These are phyloP conservation scores for Heliophila coronopifolia DNA, from an alignment of 441 rosid genomes.

Conservation along the genomic window DNA sequence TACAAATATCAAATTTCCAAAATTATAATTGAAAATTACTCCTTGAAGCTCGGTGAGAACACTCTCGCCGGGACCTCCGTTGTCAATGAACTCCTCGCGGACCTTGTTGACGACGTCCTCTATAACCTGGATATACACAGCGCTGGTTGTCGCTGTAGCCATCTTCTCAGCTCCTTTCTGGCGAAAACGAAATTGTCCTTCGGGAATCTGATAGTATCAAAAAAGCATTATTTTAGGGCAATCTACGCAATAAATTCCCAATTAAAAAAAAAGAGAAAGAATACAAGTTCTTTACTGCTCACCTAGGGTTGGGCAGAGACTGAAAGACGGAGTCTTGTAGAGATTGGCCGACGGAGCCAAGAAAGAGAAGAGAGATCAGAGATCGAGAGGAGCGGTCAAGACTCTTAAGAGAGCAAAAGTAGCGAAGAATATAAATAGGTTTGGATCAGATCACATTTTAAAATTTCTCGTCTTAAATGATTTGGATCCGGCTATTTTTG, in stretches of 20 bases:
- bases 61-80: slow-evolving; percentile 80
- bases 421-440: slow-evolving; percentile 97
- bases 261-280: neutral
- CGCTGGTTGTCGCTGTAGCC: slow-evolving; percentile 59
- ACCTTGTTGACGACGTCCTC: slow-evolving; percentile 87
- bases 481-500: no score
- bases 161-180: slow-evolving; percentile 31
- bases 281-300: neutral
- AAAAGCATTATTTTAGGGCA: slow-evolving; percentile 3
- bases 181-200: neutral
- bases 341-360: slow-evolving; percentile 17
- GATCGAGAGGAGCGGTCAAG: slow-evolving; percentile 25
- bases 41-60: slow-evolving; percentile 90
- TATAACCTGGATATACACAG: slow-evolving; percentile 78
- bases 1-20: neutral
- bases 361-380: slow-evolving; percentile 37
- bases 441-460: slow-evolving; percentile 99
- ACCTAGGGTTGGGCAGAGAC: slow-evolving; percentile 31
- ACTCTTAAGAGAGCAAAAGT: slow-evolving; percentile 45
- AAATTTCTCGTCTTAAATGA: no score
- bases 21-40: slow-evolving; percentile 33
- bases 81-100: slow-evolving; percentile 78
- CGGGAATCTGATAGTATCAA: slow-evolving; percentile 18
- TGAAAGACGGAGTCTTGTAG: slow-evolving; percentile 4
- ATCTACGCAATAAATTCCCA: neutral